These are phyloP conservation scores for Fusarium sp. DNA, from an alignment of 2,329 filamentous ascomycete genomes.

Conservation along the genomic window DNA sequence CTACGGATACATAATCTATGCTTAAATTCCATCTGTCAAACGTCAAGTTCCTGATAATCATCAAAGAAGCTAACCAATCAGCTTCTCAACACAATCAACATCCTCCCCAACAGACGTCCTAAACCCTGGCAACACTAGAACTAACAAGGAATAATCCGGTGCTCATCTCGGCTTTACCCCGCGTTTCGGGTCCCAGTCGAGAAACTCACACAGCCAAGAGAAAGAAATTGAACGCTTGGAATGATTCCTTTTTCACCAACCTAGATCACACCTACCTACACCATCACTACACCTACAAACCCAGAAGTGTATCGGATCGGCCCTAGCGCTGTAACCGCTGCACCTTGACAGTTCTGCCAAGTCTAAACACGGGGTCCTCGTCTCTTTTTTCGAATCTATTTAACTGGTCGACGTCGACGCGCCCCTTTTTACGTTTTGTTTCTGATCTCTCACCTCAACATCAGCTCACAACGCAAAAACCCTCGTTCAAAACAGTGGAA, in stretches of 20 bases:
- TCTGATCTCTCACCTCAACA: not conserved
- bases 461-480: conserved; percentile 1
- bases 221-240: conserved; percentile 15
- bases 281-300: not conserved
- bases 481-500: conserved; percentile 12
- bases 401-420: conserved; percentile 37
- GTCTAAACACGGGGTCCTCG: not conserved
- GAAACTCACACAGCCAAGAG: conserved; percentile 12
- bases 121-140: conserved; percentile 9
- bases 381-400: conserved; percentile 7
- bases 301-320: not conserved
- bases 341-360: conserved; percentile 3
- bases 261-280: not conserved
- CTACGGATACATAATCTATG: not conserved
- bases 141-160: conserved; percentile 28
- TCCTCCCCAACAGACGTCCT: conserved; percentile 14
- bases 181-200: conserved; percentile 20
- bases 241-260: conserved; percentile 1
- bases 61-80: conserved; percentile 12
- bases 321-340: not conserved
- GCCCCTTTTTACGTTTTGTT: not conserved
- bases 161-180: conserved; percentile 30
- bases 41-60: conserved; percentile 7
- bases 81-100: not conserved
- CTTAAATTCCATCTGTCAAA: not conserved